phyloP scores from a whole-genome alignment of 192 early-diverging fungal genomes.

The Coemansia sp. region DNA sequence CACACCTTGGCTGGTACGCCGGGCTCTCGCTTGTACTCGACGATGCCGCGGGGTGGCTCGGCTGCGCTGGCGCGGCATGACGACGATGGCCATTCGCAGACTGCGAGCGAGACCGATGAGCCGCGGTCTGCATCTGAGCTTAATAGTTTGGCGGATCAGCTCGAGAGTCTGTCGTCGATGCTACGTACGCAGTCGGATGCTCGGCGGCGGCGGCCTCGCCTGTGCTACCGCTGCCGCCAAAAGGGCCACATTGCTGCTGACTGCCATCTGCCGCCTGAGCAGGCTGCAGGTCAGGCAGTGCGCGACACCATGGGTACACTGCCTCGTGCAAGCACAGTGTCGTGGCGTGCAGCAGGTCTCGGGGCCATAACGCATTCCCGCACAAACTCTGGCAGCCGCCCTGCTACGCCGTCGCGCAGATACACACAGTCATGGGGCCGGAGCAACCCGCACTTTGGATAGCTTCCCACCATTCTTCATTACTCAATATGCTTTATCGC shows the following conservation, averaged over 20 bases:
- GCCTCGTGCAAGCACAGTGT: conserved; percentile 14
- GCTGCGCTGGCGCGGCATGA: conserved; percentile 4
- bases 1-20: conserved; percentile 4
- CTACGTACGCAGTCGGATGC: conserved; percentile 50
- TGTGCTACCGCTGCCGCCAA: conserved; percentile 53
- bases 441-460: conserved; percentile 10
- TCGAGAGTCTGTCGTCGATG: conserved; percentile 42
- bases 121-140: conserved; percentile 34
- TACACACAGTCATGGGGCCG: conserved; percentile 33
- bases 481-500: background rate
- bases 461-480: background rate
- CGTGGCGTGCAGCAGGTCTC: background rate
- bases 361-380: background rate
- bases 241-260: conserved; percentile 49
- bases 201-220: conserved; percentile 37
- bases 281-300: conserved; percentile 26
- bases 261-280: conserved; percentile 37
- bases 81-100: conserved; percentile 9
- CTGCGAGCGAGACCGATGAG: conserved; percentile 29
- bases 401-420: conserved; percentile 13
- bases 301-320: conserved; percentile 21
- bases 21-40: background rate
- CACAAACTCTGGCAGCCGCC: background rate
- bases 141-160: conserved; percentile 45
- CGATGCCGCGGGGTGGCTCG: background rate